Evolutionary conservation across 2,329 filamentous ascomycete genomes (phyloP).

Genomic region (Alternaria sp.): DNA sequence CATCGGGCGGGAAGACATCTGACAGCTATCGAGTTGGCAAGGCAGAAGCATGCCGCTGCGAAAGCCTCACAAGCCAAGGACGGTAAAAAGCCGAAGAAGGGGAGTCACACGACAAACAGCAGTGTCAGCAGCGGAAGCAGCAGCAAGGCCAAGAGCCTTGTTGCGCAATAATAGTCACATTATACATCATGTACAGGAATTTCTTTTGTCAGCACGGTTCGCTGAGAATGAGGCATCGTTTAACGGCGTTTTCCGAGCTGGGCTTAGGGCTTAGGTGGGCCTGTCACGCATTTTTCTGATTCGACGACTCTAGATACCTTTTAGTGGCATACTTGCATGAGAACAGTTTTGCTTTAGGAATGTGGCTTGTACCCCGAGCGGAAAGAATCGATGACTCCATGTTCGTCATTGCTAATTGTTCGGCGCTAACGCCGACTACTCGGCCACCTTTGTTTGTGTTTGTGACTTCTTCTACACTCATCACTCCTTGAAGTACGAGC

Average conservation of each 20-base stretch:
- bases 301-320: constrained; percentile 41
- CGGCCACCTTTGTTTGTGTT: not conserved
- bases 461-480: not conserved
- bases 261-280: constrained; percentile 6
- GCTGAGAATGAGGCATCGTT: constrained; percentile 5
- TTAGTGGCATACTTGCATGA: constrained; percentile 9
- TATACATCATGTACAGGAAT: constrained; percentile 4
- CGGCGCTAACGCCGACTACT: constrained; percentile 14
- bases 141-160: constrained; percentile 33
- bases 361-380: not conserved
- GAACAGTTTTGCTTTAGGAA: constrained; percentile 2
- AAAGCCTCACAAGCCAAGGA: constrained; percentile 47
- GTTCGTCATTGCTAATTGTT: constrained; percentile 6
- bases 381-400: constrained; percentile 17
- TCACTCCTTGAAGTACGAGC: not conserved
- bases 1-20: constrained; percentile 37
- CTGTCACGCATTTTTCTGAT: constrained; percentile 24
- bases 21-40: constrained; percentile 61
- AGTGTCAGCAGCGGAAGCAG: constrained; percentile 28
- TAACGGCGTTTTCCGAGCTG: constrained; percentile 25
- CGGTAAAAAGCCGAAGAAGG: constrained; percentile 32
- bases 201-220: constrained; percentile 22
- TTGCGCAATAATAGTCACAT: constrained; percentile 28
- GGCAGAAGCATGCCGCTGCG: constrained; percentile 61
- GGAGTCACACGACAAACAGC: constrained; percentile 19